Evolutionary conservation across 257 asterid species (phyloP), one percentile per base, ranked within the genome.

Genomic region (Salvia splendens): DNA sequence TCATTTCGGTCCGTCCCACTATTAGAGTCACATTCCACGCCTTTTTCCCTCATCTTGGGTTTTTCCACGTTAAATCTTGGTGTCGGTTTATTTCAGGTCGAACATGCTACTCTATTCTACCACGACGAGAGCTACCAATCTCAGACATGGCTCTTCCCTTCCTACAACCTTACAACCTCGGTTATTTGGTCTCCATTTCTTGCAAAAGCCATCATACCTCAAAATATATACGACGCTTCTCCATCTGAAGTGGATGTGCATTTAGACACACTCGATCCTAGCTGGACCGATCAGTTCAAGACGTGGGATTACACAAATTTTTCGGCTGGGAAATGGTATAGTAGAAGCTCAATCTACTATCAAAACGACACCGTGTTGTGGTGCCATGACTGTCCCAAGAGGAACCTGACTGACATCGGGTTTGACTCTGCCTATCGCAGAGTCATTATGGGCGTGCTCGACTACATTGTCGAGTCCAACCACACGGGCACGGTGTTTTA

Each of bases 181-280:
- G 82, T 76, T 41, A 63, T 91, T 42, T 91, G 98, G 98, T 84
- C 96, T 33, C 98, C 98, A 17, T 85, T 89, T 67, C 86, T 91
- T 12, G 91, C 95, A 0, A 17, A 85, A 73, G 89, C 98, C 9
- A 79, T 73, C 42, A 85, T 85, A 46, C 82, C 79, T 6, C 85
- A 82, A 75, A 89, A 91, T 52, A 36, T 69, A 1, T 75, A 84
- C 20, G 92, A 88, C 5, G 82, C 86, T 45, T 84, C 95, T 3
- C 77, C 92, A 3, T 75, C 89, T 6, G 96, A 91, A 60, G 70
- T 86, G 3, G 80, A 89, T 35, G 78, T 91, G 46, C 93, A 91
- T 45, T 85, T 88, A 4, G 97, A 88, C 82, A 68, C 50, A 60
- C 91, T 91, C 12, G 97, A 91, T 30, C 55, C 65, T 0, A 85